Evolutionary conservation across 2,329 filamentous ascomycete species (phyloP).

Genomic region (Lachnellula subtilissima): DNA sequence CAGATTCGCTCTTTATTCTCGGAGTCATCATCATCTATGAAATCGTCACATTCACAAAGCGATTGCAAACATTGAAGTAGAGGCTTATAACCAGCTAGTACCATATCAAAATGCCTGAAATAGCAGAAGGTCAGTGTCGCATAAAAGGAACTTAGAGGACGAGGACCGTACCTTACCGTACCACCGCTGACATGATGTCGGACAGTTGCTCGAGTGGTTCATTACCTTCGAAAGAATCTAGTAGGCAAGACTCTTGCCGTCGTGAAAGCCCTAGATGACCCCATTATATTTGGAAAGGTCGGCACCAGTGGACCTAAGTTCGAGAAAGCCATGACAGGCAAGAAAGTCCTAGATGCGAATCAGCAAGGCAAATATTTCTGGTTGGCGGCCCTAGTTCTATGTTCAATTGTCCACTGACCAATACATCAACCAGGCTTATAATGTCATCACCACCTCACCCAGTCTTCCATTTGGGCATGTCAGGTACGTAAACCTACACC

Average conservation of each 20-base stretch:
- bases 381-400: conserved; percentile 32
- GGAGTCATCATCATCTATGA: neutral
- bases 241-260: conserved; percentile 74
- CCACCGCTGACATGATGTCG: conserved; percentile 1
- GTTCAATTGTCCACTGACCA: neutral
- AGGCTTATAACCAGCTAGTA: neutral
- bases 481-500: conserved; percentile 38
- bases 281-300: conserved; percentile 84
- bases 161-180: neutral
- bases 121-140: conserved; percentile 48
- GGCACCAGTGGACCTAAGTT: conserved; percentile 76
- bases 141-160: neutral
- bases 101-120: conserved; percentile 50
- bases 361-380: conserved; percentile 98
- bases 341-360: conserved; percentile 63
- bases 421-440: conserved; percentile 48
- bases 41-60: neutral
- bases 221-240: conserved; percentile 78
- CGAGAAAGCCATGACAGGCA: conserved; percentile 66
- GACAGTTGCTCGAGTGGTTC: conserved; percentile 74
- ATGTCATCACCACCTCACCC: conserved; percentile 75
- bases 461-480: conserved; percentile 83
- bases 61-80: neutral
- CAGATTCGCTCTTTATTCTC: neutral
- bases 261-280: conserved; percentile 70